These are phyloP conservation scores for Glycine tomentella DNA, from an alignment of 306 rosid species.

Conservation along the genomic window DNA sequence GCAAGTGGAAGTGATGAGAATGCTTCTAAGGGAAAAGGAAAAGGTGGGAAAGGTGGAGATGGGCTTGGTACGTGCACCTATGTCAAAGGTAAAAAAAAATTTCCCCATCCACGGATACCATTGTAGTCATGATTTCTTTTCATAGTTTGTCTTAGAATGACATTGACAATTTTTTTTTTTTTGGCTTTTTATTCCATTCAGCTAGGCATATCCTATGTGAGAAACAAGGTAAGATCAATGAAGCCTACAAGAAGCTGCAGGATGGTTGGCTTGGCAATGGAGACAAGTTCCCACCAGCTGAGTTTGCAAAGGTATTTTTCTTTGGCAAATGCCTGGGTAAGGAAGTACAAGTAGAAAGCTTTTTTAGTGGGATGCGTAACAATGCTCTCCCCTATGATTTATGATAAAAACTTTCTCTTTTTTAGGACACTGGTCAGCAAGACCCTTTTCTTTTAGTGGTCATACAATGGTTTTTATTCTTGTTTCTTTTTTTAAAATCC, in stretches of 20 bases:
- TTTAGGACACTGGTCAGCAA: too few species aligned
- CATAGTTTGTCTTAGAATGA: neutral
- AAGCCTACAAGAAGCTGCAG: constrained; percentile 94
- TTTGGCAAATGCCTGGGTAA: too few species aligned
- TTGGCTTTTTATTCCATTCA: constrained; percentile 43
- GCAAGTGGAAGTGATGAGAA: constrained; percentile 76
- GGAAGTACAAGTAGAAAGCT: too few species aligned
- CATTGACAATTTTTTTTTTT: constrained; percentile 5
- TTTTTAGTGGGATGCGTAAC: too few species aligned
- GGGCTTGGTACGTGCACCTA: constrained; percentile 98
- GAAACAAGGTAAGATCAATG: constrained; percentile 96
- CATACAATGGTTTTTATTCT: constrained; percentile 7
- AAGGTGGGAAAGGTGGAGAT: constrained; percentile 77
- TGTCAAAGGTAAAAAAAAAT: constrained; percentile 71
- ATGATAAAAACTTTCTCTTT: too few species aligned
- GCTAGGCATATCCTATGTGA: constrained; percentile 94
- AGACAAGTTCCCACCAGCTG: constrained; percentile 94
- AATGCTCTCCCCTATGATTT: too few species aligned
- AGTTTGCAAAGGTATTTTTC: constrained; percentile 83
- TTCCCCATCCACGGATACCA: neutral
- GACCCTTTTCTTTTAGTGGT: neutral
- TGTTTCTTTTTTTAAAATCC: neutral
- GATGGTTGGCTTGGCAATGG: constrained; percentile 96
- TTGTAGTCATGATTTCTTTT: constrained; percentile 1
- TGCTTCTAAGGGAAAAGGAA: constrained; percentile 88